Percentiles rank a stretch among this genome's conserved stretches.
Evolutionary conservation across 2,329 filamentous ascomycete genomes (phyloP).

Genomic region (Ophiocordyceps polyrhachis-furcata): DNA sequence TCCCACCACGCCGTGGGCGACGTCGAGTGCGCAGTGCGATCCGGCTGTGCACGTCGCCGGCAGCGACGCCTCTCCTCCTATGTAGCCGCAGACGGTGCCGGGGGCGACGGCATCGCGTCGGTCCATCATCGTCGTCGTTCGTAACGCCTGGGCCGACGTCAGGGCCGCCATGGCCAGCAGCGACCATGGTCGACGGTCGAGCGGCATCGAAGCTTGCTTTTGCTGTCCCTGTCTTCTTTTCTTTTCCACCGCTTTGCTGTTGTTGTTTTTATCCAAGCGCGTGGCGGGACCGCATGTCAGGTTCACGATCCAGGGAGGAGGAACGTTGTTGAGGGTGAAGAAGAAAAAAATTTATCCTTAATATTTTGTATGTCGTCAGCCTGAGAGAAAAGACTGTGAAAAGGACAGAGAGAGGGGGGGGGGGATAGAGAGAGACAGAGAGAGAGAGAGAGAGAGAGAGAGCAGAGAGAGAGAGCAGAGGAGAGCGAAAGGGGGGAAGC

Average conservation of each 20-base stretch:
- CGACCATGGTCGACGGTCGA: not conserved
- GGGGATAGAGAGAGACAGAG: too few species aligned
- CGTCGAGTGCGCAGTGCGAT: constrained; percentile 38
- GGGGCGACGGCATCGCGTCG: constrained; percentile 17
- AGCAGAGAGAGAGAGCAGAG: too few species aligned
- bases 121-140: not conserved
- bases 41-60: constrained; percentile 38
- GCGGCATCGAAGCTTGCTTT: not conserved
- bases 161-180: not conserved
- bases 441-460: too few species aligned
- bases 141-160: not conserved
- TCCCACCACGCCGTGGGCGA: constrained; percentile 28
- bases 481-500: too few species aligned
- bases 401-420: too few species aligned
- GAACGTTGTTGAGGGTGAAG: too few species aligned
- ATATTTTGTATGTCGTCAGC: too few species aligned
- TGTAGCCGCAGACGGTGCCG: constrained; percentile 39
- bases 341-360: too few species aligned
- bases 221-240: not conserved
- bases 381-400: too few species aligned
- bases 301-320: not conserved
- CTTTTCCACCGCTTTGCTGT: not conserved
- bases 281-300: not conserved
- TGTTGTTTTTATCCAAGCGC: not conserved
- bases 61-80: constrained; percentile 30